Percentiles rank a stretch among this genome's conserved stretches.
Conservation (phyloP, 495 filamentous ascomycete genomes). For the Usnea hakonensis region DNA sequence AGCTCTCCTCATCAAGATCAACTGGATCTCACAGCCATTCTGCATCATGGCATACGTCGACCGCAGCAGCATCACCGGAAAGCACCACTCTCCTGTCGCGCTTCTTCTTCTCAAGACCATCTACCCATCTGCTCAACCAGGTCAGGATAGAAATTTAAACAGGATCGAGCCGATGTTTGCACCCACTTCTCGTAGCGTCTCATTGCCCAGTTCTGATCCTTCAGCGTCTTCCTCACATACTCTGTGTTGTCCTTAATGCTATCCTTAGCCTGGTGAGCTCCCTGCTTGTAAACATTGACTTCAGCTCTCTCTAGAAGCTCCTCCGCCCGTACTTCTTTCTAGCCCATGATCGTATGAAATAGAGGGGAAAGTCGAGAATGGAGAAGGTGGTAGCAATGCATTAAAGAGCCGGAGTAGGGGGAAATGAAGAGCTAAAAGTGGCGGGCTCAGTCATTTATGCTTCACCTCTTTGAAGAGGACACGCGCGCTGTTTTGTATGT, state of each 20-base stretch:
- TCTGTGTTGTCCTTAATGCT: background rate
- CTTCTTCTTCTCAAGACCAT: background rate
- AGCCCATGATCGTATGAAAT: background rate
- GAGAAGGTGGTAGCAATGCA: background rate
- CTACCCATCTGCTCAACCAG: background rate
- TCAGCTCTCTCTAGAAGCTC: background rate
- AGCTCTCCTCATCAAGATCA: no score
- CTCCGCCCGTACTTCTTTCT: background rate
- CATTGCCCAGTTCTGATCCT: background rate
- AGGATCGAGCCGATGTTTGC: background rate
- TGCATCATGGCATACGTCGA: background rate
- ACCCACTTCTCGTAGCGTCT: background rate
- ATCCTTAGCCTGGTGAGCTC: conserved; percentile 3
- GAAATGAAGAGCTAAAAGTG: no score
- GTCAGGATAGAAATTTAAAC: background rate
- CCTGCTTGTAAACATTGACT: conserved; percentile 6
- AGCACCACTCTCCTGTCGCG: background rate
- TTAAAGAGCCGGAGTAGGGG: no score
- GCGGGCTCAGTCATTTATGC: no score
- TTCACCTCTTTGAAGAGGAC: no score
- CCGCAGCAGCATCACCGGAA: background rate
- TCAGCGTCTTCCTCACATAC: conserved; percentile 2
- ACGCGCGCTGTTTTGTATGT: no score
- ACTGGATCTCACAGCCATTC: no score
- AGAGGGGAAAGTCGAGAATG: background rate